Base-by-base conservation (phyloP, 768 basidiomycete species). In the Mycena indigotica region DNA sequence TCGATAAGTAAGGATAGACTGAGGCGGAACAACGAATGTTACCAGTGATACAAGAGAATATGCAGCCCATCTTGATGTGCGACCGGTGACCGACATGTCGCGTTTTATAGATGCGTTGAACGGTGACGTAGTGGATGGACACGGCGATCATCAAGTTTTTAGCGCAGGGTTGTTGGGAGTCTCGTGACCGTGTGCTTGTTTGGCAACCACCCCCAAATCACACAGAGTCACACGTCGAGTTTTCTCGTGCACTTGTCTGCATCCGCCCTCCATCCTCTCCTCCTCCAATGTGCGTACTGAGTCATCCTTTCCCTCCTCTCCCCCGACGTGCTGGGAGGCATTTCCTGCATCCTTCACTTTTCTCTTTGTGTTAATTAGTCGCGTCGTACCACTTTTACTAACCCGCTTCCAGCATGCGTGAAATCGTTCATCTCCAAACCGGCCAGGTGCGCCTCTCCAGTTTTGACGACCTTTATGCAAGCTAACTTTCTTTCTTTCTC, bases 401-500 rank as follows among this genome's bases (percentile, higher is more conserved):
- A 35, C 64, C 26, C 67, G 41, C 41, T 38, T n/a, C 66, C 67
- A 93, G 91, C 83, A 94, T 93, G 92, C 92, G 95, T 83, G 95
- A 98, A 88, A 98, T 98, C 78, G 95, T 98, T 74, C 96, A 98
- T 80, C 87, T 98, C 71, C 96, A 98, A 77, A 98, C 96, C 64
- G 96, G 96, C 80, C 96, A 97, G 86, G 93, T 93, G 69, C 67
- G 80, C 70, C 51, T 50, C 29, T 48, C 60, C 54, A 10, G 28
- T 53, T 32, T 56, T 19, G 21, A 32, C 53, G 25, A 25, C 40
- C 41, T 58, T 67, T 60, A 66, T 73, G 66, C 67, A 72, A 56
- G 61, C n/a, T n/a, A n/a, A n/a, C n/a, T n/a, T n/a, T 70, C 62
- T 17, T 35, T 35, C 17, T 8, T 17, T 60, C 66, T 68, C 53